phyloP scores from a whole-genome alignment of 805 yeast genomes.

The Spathaspora passalidarum region DNA sequence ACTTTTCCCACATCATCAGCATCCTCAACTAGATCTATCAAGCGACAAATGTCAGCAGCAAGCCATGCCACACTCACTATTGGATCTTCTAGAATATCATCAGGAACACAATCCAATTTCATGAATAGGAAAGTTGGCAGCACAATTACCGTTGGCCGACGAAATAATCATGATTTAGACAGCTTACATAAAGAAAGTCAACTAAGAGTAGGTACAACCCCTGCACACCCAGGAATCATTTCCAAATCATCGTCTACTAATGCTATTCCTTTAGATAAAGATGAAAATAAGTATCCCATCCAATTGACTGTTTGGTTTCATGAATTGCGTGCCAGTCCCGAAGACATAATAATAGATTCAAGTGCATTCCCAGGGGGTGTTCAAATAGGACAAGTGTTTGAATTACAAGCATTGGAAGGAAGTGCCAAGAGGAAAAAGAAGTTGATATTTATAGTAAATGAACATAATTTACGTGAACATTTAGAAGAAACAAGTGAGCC shows the following conservation, averaged over 20 bases:
- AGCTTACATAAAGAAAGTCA: not conserved
- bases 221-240: not conserved
- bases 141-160: conserved; percentile 21
- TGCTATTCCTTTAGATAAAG: not conserved
- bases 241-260: not conserved
- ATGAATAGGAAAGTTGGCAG: conserved; percentile 20
- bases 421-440: conserved; percentile 11
- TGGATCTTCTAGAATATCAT: conserved; percentile 10
- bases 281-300: conserved; percentile 21
- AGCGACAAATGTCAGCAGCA: conserved; percentile 17
- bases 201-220: not conserved
- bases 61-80: conserved; percentile 17
- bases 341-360: conserved; percentile 63
- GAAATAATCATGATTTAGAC: conserved; percentile 8
- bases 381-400: conserved; percentile 73
- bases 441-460: conserved; percentile 14
- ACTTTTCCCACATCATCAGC: not conserved
- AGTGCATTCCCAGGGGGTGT: conserved; percentile 61
- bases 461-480: conserved; percentile 13
- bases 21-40: not conserved
- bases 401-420: conserved; percentile 48
- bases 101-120: conserved; percentile 5
- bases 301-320: conserved; percentile 61
- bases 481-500: conserved; percentile 5
- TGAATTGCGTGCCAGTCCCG: conserved; percentile 56